Conservation (phyloP, 2,329 filamentous ascomycete species). For the Xylogone sp. region DNA sequence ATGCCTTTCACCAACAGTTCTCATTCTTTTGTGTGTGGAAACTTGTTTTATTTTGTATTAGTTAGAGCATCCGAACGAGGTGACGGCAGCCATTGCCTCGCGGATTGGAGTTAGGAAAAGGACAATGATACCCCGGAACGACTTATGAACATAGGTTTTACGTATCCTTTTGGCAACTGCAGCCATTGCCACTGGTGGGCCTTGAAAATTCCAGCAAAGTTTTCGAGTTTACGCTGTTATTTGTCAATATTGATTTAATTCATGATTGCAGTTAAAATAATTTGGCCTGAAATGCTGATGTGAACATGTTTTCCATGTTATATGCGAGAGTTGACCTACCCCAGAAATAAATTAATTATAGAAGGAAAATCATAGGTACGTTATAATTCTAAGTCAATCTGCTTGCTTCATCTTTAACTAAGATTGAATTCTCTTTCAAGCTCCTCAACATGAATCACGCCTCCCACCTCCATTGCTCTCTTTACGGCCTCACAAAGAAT, state of each 20-base stretch:
- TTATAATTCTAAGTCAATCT: not conserved
- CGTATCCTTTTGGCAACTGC: not conserved
- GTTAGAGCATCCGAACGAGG: not conserved
- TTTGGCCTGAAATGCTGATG: too few relatives aligned
- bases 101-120: not conserved
- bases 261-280: not conserved
- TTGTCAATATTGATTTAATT: not conserved
- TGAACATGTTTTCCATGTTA: too few relatives aligned
- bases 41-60: not conserved
- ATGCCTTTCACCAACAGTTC: not conserved
- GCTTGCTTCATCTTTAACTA: not conserved
- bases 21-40: not conserved
- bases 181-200: not conserved
- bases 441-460: not conserved
- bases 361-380: not conserved
- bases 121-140: not conserved
- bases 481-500: conserved; percentile 49
- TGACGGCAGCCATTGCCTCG: not conserved
- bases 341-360: not conserved
- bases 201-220: too few relatives aligned
- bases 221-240: not conserved
- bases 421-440: not conserved
- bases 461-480: conserved; percentile 32
- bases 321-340: too few relatives aligned
- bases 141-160: not conserved